Evolutionary conservation across 345 rosid genomes (phyloP).

Genomic region (Ailanthus altissimus): DNA sequence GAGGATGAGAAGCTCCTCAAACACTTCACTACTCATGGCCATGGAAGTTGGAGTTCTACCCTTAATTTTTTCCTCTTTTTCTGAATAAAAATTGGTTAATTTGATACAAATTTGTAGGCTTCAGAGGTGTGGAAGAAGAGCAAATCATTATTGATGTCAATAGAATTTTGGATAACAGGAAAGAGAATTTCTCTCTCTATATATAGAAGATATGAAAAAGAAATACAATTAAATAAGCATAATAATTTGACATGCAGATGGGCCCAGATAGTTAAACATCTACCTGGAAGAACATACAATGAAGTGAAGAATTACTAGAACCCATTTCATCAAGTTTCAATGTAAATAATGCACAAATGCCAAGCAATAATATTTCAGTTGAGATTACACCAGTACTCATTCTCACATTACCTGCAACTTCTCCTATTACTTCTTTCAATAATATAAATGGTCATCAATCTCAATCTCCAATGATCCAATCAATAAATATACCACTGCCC

Average conservation of each 20-base stretch:
- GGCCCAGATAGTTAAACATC: conserved; percentile 66
- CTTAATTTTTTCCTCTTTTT: too few relatives aligned
- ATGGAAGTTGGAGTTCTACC: too few relatives aligned
- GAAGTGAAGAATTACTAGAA: conserved; percentile 84
- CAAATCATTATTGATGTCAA: conserved; percentile 58
- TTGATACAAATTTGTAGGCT: too few relatives aligned
- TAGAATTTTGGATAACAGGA: conserved; percentile 60
- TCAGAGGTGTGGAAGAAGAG: too few relatives aligned
- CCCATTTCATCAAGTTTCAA: conserved; percentile 38
- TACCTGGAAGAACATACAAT: conserved; percentile 76
- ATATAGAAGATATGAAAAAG: too few relatives aligned
- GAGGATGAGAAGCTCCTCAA: too few relatives aligned
- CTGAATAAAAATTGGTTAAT: too few relatives aligned
- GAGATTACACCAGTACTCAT: conserved; percentile 22
- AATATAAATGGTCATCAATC: not conserved
- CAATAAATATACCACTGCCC: conserved; percentile 9
- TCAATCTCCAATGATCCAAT: conserved; percentile 10
- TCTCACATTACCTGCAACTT: conserved; percentile 15
- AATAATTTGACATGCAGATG: conserved; percentile 30
- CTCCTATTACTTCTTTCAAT: not conserved
- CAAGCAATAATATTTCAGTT: not conserved
- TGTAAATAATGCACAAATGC: conserved; percentile 9
- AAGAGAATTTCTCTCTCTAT: not conserved
- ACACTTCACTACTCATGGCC: too few relatives aligned
- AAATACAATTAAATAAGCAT: too few relatives aligned